Conservation (phyloP, 176 grass and related monocot genomes). For the Bromus sterilis region DNA sequence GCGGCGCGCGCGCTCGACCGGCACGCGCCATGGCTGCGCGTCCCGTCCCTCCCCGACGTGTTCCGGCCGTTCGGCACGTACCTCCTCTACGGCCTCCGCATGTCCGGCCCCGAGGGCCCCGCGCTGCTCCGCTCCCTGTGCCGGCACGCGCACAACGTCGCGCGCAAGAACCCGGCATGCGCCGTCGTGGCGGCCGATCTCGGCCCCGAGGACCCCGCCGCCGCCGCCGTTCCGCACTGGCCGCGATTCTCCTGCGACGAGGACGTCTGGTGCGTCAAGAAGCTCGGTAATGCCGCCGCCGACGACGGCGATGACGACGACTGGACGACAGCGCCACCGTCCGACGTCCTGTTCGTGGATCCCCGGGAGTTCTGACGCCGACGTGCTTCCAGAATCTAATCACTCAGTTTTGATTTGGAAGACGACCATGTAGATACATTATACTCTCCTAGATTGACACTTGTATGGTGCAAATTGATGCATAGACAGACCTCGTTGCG, state of each 20-base stretch:
- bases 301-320: background rate
- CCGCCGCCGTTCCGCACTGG: constrained; percentile 57
- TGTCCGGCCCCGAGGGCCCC: constrained; percentile 38
- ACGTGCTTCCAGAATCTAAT: background rate
- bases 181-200: constrained; percentile 58
- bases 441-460: constrained; percentile 11
- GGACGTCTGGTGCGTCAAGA: constrained; percentile 71
- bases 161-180: constrained; percentile 35
- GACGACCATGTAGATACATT: constrained; percentile 20
- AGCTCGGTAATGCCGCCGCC: background rate
- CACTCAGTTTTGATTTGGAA: constrained; percentile 11
- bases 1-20: constrained; percentile 49
- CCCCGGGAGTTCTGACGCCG: constrained; percentile 60
- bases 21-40: constrained; percentile 42
- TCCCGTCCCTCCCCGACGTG: constrained; percentile 61
- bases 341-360: constrained; percentile 57
- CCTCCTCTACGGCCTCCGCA: constrained; percentile 66
- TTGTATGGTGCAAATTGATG: constrained; percentile 4
- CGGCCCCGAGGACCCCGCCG: constrained; percentile 29
- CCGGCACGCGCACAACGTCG: constrained; percentile 59
- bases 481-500: no score
- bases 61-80: constrained; percentile 66
- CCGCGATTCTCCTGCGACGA: constrained; percentile 45
- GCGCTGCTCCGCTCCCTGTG: constrained; percentile 45
- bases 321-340: constrained; percentile 27